Evolutionary conservation across 202 grass and related monocot species (phyloP), one percentile per base, ranked within the genome.

Genomic region (Brachypodium distachyon): DNA sequence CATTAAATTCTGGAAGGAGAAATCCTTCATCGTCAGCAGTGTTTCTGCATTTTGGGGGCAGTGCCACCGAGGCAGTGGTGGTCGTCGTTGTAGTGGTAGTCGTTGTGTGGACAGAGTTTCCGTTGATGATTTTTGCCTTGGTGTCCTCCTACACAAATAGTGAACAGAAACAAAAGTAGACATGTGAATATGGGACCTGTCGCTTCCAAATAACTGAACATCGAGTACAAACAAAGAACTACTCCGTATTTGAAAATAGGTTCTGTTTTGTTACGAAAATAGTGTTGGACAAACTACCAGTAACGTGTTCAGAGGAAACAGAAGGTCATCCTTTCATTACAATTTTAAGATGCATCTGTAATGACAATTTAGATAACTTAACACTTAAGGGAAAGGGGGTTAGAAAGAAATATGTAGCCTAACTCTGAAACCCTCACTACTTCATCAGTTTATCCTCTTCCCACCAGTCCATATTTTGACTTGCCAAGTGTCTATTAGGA

Each of bases 1-100:
- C 87, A 36, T 87, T 87, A 77, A 96, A 99, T 74, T 96, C 96
- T 69, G 87, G 91, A 73, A 96, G 89, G 56, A 93, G 83, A 56
- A 81, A 93, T 32, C 70, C 83, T 85, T 89, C 87, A 71, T 89
- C 91, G 46, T 93, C 96, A 42, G 51, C 68, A 29, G 83, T 29
- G 60, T 61, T 87, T 81, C 46, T 85, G 57, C 87, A 86, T 77
- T 86, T 90, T 0, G 87, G 86, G 23, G 82, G 88, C 19, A 87
- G 29, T 9, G 83, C 41, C 12, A 87, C 26, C 14, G 83, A 40
- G 34, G 75, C 78, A 26, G 79, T 83, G 43, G 77, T 83, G 4
- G 93, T 82, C 5, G 61, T 88, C 1, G 78, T 82, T 1, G 68
- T 87, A 57, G 82, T 93, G 52, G 81, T 90, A 21, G 73, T 93